Conservation (phyloP, 371 early-diverging fungal genomes). For the Neoconidiobolus thromboides region DNA sequence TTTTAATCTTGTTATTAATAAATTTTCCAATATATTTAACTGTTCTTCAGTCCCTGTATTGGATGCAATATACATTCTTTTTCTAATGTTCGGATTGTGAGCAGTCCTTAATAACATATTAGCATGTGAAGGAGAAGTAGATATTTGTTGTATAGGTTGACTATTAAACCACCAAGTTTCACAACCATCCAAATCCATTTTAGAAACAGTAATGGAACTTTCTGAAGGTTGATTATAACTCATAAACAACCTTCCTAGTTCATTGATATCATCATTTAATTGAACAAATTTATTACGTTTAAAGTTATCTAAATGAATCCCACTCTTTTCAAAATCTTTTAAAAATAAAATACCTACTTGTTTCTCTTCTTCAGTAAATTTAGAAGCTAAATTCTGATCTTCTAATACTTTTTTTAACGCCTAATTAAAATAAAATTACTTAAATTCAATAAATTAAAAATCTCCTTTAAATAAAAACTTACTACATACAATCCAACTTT, state of each 20-base stretch:
- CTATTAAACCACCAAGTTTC: constrained; percentile 1
- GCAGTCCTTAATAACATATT: constrained; percentile 40
- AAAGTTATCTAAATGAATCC: constrained; percentile 58
- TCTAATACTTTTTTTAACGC: constrained; percentile 41
- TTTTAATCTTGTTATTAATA: constrained; percentile 50
- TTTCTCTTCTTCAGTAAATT: constrained; percentile 44
- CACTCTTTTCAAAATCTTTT: constrained; percentile 84
- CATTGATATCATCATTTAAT: constrained; percentile 62
- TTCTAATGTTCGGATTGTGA: constrained; percentile 37
- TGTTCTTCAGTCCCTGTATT: constrained; percentile 46
- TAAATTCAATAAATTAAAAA: background rate
- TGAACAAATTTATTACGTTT: constrained; percentile 54
- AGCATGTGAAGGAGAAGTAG: constrained; percentile 29
- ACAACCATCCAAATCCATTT: background rate
- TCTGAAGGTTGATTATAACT: constrained; percentile 14
- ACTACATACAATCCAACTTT: constrained; percentile 65
- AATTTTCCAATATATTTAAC: constrained; percentile 38
- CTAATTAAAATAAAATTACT: constrained; percentile 12
- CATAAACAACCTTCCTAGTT: constrained; percentile 53
- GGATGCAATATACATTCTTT: constrained; percentile 47
- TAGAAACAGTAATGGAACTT: background rate
- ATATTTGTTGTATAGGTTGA: constrained; percentile 18
- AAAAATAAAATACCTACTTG: constrained; percentile 66
- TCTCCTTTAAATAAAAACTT: constrained; percentile 1
- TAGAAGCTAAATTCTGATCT: constrained; percentile 24